Evolutionary conservation across 768 basidiomycete genomes (phyloP), one percentile per base, ranked within the genome.

Genomic region (Serendipita sp.): DNA sequence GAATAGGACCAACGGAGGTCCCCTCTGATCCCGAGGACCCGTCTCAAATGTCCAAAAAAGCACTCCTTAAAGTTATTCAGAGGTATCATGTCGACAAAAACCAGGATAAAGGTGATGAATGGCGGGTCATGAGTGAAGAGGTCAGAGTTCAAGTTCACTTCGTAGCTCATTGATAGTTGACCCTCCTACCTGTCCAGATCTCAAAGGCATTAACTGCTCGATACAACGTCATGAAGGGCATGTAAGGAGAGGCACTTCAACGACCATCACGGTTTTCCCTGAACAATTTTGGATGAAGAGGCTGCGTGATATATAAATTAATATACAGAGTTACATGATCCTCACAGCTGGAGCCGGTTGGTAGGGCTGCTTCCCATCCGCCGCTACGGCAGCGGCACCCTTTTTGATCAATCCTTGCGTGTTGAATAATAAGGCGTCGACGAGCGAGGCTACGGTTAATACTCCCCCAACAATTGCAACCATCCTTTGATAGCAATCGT

Each of bases 401-500:
- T 85, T 87, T 74, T 88, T 90, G 65, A 97, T 70, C 50, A 78
- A 80, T 65, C 83, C 82, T 60, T 82, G 79, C 33, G 92, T 86
- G 16, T 86, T 87, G 71, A 95, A 97, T 63, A 96, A 79, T 60
- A 89, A 75, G 64, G 88, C 82, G 72, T 98, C 96, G 60, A 97
- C 67, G 14, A 99, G 75, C 0, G 88, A 86, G 17, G 93, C 94
- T 20, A 99, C 86, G 3, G 96, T 99, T 64, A 99, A 75, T 2
- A 98, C 94, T 67, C 96, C 96, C 67, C 96, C 96, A 30, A 99
- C 86, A 69, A 99, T 97, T 1, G 96, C 96, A 71, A 93, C 96
- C 26, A 93, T 94, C 66, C 93, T 96, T n/a, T 30, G 20, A 26
- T 38, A 41, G 61, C 17, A 26, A 38, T 61, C 5, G 30, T 2